Evolutionary conservation across 2,329 filamentous ascomycete species (phyloP).

Genomic region (Pseudocercospora eumusae): DNA sequence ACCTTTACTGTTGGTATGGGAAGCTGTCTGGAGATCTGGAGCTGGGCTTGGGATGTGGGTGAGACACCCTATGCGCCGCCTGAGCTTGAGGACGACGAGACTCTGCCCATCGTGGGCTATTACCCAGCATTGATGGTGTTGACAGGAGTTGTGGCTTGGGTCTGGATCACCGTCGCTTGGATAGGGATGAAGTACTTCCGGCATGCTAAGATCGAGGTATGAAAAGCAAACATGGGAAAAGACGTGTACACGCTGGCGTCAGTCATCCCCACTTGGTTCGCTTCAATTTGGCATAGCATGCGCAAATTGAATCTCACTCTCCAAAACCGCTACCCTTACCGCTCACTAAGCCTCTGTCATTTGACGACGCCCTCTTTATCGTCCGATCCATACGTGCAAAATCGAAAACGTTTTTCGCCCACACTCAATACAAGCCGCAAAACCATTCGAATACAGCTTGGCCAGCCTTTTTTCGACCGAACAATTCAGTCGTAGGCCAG

Average conservation of each 20-base stretch:
- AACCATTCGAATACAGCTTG: too few relatives aligned
- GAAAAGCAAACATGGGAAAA: background rate
- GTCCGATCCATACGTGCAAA: too few relatives aligned
- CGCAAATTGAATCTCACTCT: background rate
- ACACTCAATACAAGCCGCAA: too few relatives aligned
- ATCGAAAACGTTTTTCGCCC: too few relatives aligned
- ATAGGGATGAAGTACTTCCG: constrained; percentile 99
- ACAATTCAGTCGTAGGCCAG: too few relatives aligned
- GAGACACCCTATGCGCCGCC: constrained; percentile 94
- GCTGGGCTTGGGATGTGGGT: constrained; percentile 98
- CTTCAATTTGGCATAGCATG: background rate
- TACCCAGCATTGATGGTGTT: constrained; percentile 93
- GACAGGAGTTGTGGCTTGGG: constrained; percentile 95
- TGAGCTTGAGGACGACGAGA: constrained; percentile 91
- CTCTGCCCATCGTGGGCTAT: constrained; percentile 92
- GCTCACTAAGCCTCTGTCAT: too few relatives aligned
- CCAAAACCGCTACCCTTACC: too few relatives aligned
- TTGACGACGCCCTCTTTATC: too few relatives aligned
- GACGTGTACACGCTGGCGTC: background rate
- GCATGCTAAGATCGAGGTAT: constrained; percentile 82
- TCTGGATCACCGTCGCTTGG: constrained; percentile 97
- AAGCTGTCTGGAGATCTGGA: constrained; percentile 91
- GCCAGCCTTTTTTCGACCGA: too few relatives aligned
- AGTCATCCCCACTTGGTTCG: background rate
- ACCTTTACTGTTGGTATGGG: constrained; percentile 98